Percentiles rank a stretch among this genome's conserved stretches.
Conservation (phyloP, 805 yeast species). For the Myxozyma melibiosi region DNA sequence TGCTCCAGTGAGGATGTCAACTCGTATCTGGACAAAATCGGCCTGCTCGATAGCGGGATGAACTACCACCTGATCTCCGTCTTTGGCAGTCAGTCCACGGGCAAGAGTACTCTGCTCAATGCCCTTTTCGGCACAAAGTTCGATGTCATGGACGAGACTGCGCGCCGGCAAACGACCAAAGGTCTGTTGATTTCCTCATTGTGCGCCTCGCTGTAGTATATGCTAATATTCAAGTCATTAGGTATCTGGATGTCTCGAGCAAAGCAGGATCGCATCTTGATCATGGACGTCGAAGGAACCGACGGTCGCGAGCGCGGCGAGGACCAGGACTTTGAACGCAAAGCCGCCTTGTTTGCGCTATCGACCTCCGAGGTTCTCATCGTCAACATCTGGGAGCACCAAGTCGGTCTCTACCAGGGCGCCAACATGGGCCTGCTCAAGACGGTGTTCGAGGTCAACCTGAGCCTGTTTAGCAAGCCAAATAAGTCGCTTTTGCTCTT, state of each 20-base stretch:
- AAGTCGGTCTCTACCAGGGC: constrained; percentile 95
- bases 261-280: constrained; percentile 54
- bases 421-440: constrained; percentile 94
- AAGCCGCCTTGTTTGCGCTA: constrained; percentile 91
- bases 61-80: constrained; percentile 90
- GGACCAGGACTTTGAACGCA: constrained; percentile 96
- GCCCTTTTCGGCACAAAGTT: constrained; percentile 81
- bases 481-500: constrained; percentile 69
- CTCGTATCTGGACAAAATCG: constrained; percentile 44
- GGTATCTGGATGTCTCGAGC: constrained; percentile 37
- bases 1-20: constrained; percentile 21
- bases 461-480: constrained; percentile 61
- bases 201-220: background rate
- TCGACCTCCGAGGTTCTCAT: constrained; percentile 89
- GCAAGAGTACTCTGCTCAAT: constrained; percentile 90
- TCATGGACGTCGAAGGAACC: constrained; percentile 98
- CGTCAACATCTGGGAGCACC: constrained; percentile 95
- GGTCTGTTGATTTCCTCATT: constrained; percentile 50
- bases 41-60: constrained; percentile 54
- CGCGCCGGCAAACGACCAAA: constrained; percentile 87
- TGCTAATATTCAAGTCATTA: background rate
- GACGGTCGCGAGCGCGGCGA: constrained; percentile 98
- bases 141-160: constrained; percentile 88
- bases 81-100: constrained; percentile 96
- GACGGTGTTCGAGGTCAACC: constrained; percentile 94